These are phyloP conservation scores for Thielaviopsis cerberus DNA, from an alignment of 2,329 filamentous ascomycete species.

Conservation along the genomic window DNA sequence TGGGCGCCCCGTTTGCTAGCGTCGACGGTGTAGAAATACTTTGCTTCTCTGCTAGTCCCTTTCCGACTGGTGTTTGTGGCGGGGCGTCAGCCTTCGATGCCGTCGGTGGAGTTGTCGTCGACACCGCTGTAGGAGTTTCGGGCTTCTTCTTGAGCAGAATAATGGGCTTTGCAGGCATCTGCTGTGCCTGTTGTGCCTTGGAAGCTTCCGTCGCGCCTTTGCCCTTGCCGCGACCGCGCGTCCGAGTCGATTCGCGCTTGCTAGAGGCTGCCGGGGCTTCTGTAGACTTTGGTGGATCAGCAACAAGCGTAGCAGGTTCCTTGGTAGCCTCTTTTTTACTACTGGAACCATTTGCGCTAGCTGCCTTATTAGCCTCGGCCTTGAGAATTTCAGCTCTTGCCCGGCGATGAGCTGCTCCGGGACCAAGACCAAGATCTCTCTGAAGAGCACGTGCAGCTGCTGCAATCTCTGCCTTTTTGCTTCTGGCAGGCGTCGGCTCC, in stretches of 20 bases:
- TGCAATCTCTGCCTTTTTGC: constrained; percentile 39
- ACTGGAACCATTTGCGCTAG: constrained; percentile 1
- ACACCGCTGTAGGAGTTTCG: constrained; percentile 12
- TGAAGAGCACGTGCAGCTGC: constrained; percentile 47
- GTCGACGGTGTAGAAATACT: constrained; percentile 4
- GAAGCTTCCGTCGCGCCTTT: constrained; percentile 21
- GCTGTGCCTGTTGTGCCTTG: constrained; percentile 7
- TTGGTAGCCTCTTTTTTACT: constrained; percentile 13
- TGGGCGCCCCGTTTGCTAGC: constrained; percentile 18
- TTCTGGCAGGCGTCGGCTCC: constrained; percentile 25
- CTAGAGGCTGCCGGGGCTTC: constrained; percentile 2
- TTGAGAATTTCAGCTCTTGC: constrained; percentile 40
- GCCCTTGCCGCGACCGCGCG: constrained; percentile 17
- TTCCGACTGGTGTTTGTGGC: constrained; percentile 16
- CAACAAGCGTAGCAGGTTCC: constrained; percentile 1
- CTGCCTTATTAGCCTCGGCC: constrained; percentile 30
- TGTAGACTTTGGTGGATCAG: constrained; percentile 6
- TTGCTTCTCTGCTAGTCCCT: constrained; percentile 1
- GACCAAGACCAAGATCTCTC: constrained; percentile 45
- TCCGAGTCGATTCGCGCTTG: constrained; percentile 6
- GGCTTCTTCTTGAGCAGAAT: constrained; percentile 26
- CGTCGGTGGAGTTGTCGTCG: constrained; percentile 7
- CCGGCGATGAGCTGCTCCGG: constrained; percentile 42
- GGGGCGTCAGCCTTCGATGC: constrained; percentile 13
- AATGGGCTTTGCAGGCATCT: constrained; percentile 18